Evolutionary conservation across 2,329 filamentous ascomycete genomes (phyloP).

Genomic region (Diaporthe humulicola): DNA sequence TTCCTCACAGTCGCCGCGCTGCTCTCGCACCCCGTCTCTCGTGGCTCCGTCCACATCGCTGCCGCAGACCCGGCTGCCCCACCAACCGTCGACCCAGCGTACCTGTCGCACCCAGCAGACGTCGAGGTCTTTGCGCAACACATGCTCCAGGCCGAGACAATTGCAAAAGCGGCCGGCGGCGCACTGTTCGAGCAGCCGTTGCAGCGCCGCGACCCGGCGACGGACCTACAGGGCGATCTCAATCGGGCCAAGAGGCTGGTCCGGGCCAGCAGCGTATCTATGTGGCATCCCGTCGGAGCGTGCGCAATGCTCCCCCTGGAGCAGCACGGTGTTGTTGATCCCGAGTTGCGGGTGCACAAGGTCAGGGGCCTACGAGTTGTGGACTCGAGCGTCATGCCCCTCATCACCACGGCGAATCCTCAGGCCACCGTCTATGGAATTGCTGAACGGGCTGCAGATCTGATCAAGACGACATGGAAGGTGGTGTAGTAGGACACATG

Average conservation of each 20-base stretch:
- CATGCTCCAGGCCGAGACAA: neutral
- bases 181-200: neutral
- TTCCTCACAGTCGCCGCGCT: neutral
- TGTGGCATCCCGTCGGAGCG: conserved; percentile 59
- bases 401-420: too few species aligned
- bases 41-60: neutral
- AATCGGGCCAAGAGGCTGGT: neutral
- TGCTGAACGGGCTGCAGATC: too few species aligned
- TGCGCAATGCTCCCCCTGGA: conserved; percentile 56
- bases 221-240: neutral
- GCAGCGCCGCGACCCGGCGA: neutral
- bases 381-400: too few species aligned
- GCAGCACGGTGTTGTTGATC: neutral
- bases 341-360: too few species aligned
- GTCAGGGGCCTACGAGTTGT: too few species aligned
- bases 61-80: neutral
- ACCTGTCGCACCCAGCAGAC: conserved; percentile 1
- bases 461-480: too few species aligned
- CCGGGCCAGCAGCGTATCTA: conserved; percentile 33
- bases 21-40: neutral
- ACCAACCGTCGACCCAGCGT: neutral
- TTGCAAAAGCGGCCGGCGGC: neutral
- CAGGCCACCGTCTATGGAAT: too few species aligned
- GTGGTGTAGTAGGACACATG: too few species aligned
- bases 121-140: neutral